Conservation (phyloP, 2,329 filamentous ascomycete species). For the Phialophora macrospora region DNA sequence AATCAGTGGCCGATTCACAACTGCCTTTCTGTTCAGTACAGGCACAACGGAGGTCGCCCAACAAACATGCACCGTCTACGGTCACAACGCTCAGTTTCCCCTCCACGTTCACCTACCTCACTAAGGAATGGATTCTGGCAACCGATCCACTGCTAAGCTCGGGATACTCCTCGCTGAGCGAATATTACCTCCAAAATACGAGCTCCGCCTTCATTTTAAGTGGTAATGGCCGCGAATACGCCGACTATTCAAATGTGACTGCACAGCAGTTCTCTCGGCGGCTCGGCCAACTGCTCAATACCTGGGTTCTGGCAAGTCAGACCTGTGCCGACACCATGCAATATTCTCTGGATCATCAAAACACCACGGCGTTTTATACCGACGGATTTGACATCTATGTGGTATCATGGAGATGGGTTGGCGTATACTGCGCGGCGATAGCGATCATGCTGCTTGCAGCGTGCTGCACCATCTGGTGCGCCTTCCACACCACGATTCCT, state of each 20-base stretch:
- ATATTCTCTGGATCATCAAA: not conserved
- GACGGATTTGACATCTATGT: not conserved
- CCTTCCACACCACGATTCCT: slow-evolving; percentile 24
- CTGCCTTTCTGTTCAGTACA: slow-evolving; percentile 23
- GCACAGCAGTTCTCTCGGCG: slow-evolving; percentile 32
- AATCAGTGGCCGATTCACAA: slow-evolving; percentile 13
- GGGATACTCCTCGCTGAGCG: slow-evolving; percentile 27
- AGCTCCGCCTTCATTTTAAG: slow-evolving; percentile 28
- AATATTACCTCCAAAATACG: slow-evolving; percentile 34
- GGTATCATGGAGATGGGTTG: slow-evolving; percentile 19
- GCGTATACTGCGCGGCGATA: slow-evolving; percentile 27
- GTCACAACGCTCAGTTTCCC: slow-evolving; percentile 25
- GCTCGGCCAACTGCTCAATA: slow-evolving; percentile 35
- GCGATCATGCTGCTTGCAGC: slow-evolving; percentile 30
- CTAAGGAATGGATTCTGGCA: slow-evolving; percentile 26
- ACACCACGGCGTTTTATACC: not conserved
- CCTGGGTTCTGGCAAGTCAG: slow-evolving; percentile 23
- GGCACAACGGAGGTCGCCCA: slow-evolving; percentile 23
- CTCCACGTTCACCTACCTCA: slow-evolving; percentile 14
- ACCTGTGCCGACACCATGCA: not conserved
- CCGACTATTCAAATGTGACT: slow-evolving; percentile 32
- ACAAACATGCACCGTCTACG: slow-evolving; percentile 25
- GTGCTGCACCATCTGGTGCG: slow-evolving; percentile 32
- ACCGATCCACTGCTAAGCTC: slow-evolving; percentile 26
- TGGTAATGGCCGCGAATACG: slow-evolving; percentile 28